Evolutionary conservation across 2,329 filamentous ascomycete species (phyloP).

Genomic region (Claviceps humidiphila): DNA sequence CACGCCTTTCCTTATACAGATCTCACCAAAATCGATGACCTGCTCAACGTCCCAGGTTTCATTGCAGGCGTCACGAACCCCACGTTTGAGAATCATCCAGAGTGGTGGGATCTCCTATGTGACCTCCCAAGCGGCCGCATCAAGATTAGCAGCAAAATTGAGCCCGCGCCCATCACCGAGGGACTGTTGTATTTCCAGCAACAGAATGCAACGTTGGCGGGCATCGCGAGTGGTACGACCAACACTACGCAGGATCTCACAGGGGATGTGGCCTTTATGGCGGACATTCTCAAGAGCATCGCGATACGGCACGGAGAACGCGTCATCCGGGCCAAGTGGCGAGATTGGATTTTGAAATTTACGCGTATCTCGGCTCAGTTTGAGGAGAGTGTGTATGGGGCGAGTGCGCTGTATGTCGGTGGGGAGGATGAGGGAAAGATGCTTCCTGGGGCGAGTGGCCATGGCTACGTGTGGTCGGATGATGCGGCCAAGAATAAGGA

Average conservation of each 20-base stretch:
- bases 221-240: slow-evolving; percentile 28
- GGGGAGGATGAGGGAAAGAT: slow-evolving; percentile 54
- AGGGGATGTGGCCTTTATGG: slow-evolving; percentile 81
- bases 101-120: slow-evolving; percentile 97
- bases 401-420: slow-evolving; percentile 76
- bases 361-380: slow-evolving; percentile 86
- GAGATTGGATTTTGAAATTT: slow-evolving; percentile 89
- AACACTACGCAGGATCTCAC: slow-evolving; percentile 52
- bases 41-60: slow-evolving; percentile 91
- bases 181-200: slow-evolving; percentile 81
- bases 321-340: slow-evolving; percentile 83
- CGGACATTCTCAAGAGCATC: slow-evolving; percentile 71
- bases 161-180: slow-evolving; percentile 68
- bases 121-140: slow-evolving; percentile 85
- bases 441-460: slow-evolving; percentile 53
- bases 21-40: slow-evolving; percentile 91
- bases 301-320: slow-evolving; percentile 77
- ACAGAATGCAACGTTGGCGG: slow-evolving; percentile 48
- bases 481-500: slow-evolving; percentile 70
- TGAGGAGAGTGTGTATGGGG: slow-evolving; percentile 90
- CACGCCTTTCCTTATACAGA: slow-evolving; percentile 98
- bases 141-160: slow-evolving; percentile 85
- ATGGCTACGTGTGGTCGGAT: slow-evolving; percentile 92
- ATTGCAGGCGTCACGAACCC: slow-evolving; percentile 97
- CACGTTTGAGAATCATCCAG: slow-evolving; percentile 83